A percentile compares a stretch with the other conserved stretches of the same genome.
Conservation (phyloP, 192 early-diverging fungal species). For the Pecoramyces ruminantium region DNA sequence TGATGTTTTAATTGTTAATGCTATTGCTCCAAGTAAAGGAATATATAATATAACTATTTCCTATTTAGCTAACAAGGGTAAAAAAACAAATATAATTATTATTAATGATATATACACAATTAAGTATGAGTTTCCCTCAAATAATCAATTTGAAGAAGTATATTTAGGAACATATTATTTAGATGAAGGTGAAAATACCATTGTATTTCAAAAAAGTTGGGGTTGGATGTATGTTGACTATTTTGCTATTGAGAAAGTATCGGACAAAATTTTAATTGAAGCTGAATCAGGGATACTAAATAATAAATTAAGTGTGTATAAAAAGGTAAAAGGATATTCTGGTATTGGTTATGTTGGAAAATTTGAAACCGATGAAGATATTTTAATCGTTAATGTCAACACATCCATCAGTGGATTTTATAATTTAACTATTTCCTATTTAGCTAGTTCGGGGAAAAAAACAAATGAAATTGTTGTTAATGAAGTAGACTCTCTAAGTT, state of each 20-base stretch:
- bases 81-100: background rate
- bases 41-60: background rate
- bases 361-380: no score
- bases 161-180: background rate
- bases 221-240: background rate
- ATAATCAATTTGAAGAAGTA: background rate
- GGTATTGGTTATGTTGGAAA: no score
- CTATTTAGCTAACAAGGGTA: background rate
- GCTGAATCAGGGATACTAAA: no score
- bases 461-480: background rate
- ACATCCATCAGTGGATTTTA: no score
- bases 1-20: background rate
- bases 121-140: background rate
- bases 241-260: background rate
- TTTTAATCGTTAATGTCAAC: no score
- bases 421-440: no score
- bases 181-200: background rate
- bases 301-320: no score
- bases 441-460: background rate
- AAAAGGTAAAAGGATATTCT: no score
- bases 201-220: background rate
- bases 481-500: background rate
- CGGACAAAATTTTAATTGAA: no score
- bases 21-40: background rate
- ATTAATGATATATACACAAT: background rate